A percentile compares a stretch with the other conserved stretches of the same genome.
These are phyloP conservation scores for Pouteria campechiana DNA, from an alignment of 179 eudicot species.

Conservation along the genomic window DNA sequence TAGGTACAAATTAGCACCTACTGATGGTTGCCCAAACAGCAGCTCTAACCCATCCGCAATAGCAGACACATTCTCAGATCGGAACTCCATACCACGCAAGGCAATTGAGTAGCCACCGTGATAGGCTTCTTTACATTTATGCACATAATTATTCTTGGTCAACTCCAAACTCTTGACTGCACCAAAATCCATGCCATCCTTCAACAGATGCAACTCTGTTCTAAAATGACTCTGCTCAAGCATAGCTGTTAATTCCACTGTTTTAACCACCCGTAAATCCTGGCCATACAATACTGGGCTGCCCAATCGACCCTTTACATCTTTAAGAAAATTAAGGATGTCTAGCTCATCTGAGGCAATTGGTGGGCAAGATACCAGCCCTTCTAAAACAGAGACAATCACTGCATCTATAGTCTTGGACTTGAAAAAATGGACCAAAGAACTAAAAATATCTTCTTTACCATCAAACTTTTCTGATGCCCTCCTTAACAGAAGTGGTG, in stretches of 20 bases:
- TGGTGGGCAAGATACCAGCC: constrained; percentile 57
- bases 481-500: constrained; percentile 38
- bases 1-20: constrained; percentile 67
- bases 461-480: constrained; percentile 8
- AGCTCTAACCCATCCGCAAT: constrained; percentile 45
- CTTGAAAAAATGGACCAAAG: constrained; percentile 21
- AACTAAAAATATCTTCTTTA: constrained; percentile 26
- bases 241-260: too few relatives aligned
- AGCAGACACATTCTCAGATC: constrained; percentile 35
- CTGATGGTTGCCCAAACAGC: constrained; percentile 82
- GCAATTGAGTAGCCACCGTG: constrained; percentile 63
- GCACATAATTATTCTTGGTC: constrained; percentile 34
- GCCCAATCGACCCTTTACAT: constrained; percentile 37
- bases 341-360: constrained; percentile 57
- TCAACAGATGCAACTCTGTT: constrained; percentile 56
- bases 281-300: constrained; percentile 57
- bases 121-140: constrained; percentile 60
- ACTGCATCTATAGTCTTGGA: constrained; percentile 20
- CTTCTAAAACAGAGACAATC: constrained; percentile 31
- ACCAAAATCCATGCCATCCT: constrained; percentile 8
- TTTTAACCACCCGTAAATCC: constrained; percentile 70
- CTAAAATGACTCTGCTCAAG: too few relatives aligned
- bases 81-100: constrained; percentile 80
- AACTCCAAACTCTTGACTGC: constrained; percentile 9
- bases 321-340: constrained; percentile 35